phyloP scores from a whole-genome alignment of 306 rosid species.

The Morella rubra region DNA sequence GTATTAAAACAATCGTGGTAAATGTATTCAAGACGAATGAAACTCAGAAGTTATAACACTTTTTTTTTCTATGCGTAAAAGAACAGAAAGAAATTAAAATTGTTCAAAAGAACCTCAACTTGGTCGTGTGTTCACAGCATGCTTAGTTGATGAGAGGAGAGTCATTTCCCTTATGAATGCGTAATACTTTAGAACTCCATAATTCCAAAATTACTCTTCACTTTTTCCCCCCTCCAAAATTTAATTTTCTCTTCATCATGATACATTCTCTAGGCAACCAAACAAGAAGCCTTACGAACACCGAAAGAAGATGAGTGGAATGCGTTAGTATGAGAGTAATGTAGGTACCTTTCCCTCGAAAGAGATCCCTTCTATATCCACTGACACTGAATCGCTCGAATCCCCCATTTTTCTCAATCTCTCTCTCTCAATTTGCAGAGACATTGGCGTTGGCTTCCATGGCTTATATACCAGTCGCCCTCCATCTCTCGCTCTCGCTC shows the following conservation, averaged over 20 bases:
- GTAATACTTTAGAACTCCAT: not conserved
- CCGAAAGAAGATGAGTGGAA: not conserved
- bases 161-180: not conserved
- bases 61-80: not conserved
- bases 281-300: slow-evolving; percentile 3
- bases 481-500: slow-evolving; percentile 4
- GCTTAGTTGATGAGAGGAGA: not conserved
- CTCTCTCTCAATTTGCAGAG: slow-evolving; percentile 28
- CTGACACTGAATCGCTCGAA: slow-evolving; percentile 82
- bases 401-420: slow-evolving; percentile 49
- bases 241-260: not conserved
- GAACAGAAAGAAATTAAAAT: not conserved
- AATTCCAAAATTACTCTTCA: not conserved
- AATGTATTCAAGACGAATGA: not conserved
- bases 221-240: not conserved
- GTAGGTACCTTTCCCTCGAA: slow-evolving; percentile 70
- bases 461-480: slow-evolving; percentile 34
- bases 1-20: not conserved
- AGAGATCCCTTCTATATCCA: slow-evolving; percentile 78
- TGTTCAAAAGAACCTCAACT: not conserved
- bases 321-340: slow-evolving; percentile 15
- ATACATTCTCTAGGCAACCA: slow-evolving; percentile 32
- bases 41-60: not conserved
- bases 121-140: not conserved
- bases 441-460: slow-evolving; percentile 29